Evolutionary conservation across 2,329 filamentous ascomycete species (phyloP).

Genomic region (Paraphaeosphaeria minitans): DNA sequence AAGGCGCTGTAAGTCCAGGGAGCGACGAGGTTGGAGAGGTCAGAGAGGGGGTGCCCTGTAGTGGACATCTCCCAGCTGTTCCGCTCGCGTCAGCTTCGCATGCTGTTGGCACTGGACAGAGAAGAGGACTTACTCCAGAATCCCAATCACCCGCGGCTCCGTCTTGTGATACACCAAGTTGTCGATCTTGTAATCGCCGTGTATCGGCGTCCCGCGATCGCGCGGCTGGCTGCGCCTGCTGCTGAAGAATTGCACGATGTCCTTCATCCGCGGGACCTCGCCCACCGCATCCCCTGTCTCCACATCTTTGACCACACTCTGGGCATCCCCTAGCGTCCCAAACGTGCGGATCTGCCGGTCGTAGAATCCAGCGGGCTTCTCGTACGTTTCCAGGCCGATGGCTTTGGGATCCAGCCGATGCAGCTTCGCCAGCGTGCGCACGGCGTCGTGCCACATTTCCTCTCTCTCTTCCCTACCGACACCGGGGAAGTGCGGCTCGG

Average conservation of each 20-base stretch:
- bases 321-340: conserved; percentile 73
- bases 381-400: conserved; percentile 73
- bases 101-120: conserved; percentile 12
- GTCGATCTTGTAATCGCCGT: conserved; percentile 87
- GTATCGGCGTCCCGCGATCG: conserved; percentile 77
- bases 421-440: conserved; percentile 78
- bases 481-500: conserved; percentile 79
- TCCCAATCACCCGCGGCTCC: conserved; percentile 82
- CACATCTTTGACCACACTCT: conserved; percentile 73
- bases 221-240: conserved; percentile 69
- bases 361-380: conserved; percentile 76
- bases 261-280: conserved; percentile 76
- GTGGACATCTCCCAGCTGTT: conserved; percentile 91
- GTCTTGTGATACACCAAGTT: conserved; percentile 74
- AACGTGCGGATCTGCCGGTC: conserved; percentile 81
- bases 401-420: conserved; percentile 70
- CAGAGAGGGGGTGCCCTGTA: conserved; percentile 86
- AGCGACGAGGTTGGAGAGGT: conserved; percentile 75
- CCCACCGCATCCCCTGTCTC: conserved; percentile 78
- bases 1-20: conserved; percentile 47
- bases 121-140: conserved; percentile 68
- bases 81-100: background rate
- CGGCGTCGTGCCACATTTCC: conserved; percentile 81
- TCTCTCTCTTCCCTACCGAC: conserved; percentile 68
- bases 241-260: conserved; percentile 75